A percentile compares a stretch with the other conserved stretches of the same genome.
Evolutionary conservation across 345 rosid species (phyloP).

Genomic region (Gossypium herbaceum): DNA sequence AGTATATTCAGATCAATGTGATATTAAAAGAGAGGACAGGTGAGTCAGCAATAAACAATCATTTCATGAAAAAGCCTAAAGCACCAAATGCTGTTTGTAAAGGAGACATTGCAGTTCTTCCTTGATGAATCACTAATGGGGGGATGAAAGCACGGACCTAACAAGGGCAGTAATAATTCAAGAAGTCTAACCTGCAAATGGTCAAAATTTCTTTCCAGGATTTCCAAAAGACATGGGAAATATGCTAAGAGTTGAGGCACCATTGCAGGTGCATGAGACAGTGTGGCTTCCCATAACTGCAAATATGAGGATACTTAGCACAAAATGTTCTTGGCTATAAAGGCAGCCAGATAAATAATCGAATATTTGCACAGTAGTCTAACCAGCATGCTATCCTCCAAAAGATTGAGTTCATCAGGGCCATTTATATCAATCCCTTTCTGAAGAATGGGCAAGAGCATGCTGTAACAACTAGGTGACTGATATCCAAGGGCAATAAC

Average conservation of each 20-base stretch:
- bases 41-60: neutral
- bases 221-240: constrained; percentile 74
- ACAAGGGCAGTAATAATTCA: neutral
- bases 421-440: constrained; percentile 76
- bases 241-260: constrained; percentile 68
- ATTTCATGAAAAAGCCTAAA: neutral
- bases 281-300: constrained; percentile 96
- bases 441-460: constrained; percentile 81
- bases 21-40: neutral
- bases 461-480: constrained; percentile 66
- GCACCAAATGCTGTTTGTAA: neutral
- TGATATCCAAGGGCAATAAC: constrained; percentile 85
- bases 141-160: neutral
- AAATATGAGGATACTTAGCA: constrained; percentile 21
- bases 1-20: constrained; percentile 16
- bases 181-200: constrained; percentile 70
- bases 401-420: constrained; percentile 87
- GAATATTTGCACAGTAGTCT: constrained; percentile 19
- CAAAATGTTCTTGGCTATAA: constrained; percentile 15
- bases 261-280: constrained; percentile 84
- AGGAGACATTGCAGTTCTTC: neutral
- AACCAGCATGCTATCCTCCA: constrained; percentile 94
- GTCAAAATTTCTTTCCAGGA: constrained; percentile 88
- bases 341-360: constrained; percentile 17
- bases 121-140: neutral